These are phyloP conservation scores for Cyathus striatus DNA, from an alignment of 768 basidiomycete genomes.

Conservation along the genomic window DNA sequence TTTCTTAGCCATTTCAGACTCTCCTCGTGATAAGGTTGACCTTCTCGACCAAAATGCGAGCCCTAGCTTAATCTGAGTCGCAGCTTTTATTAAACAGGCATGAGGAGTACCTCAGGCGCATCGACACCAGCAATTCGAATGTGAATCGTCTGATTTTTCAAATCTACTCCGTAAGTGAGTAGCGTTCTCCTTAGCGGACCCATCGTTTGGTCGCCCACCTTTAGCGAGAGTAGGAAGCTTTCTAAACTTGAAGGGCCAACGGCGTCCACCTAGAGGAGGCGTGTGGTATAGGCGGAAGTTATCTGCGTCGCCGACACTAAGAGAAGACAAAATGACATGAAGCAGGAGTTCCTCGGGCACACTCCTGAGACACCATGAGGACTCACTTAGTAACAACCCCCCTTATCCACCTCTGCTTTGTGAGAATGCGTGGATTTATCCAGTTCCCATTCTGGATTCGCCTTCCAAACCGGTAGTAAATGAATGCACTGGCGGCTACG, in stretches of 20 bases:
- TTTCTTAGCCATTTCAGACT: constrained; percentile 67
- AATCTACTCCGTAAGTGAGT: constrained; percentile 36
- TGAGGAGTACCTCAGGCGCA: constrained; percentile 82
- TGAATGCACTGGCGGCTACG: constrained; percentile 22
- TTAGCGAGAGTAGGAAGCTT: constrained; percentile 51
- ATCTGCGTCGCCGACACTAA: constrained; percentile 81
- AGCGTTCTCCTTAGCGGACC: not conserved
- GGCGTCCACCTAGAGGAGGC: constrained; percentile 65
- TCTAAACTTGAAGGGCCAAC: constrained; percentile 67
- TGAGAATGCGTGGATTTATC: constrained; percentile 60
- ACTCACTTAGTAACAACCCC: constrained; percentile 80
- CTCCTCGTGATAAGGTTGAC: constrained; percentile 73
- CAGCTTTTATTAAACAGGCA: not conserved
- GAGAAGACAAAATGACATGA: too few species aligned
- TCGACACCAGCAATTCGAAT: constrained; percentile 89
- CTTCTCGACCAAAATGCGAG: constrained; percentile 80
- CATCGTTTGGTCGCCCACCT: constrained; percentile 36
- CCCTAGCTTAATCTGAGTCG: constrained; percentile 34
- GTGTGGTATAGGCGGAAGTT: constrained; percentile 89
- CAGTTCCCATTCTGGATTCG: constrained; percentile 64
- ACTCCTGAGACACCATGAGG: too few species aligned
- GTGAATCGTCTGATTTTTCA: constrained; percentile 79
- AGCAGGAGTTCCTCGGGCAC: not conserved
- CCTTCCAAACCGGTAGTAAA: constrained; percentile 48
- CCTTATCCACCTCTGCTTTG: constrained; percentile 60